These are phyloP conservation scores for Dissophora globulifera DNA, from an alignment of 192 early-diverging fungal genomes.

Conservation along the genomic window DNA sequence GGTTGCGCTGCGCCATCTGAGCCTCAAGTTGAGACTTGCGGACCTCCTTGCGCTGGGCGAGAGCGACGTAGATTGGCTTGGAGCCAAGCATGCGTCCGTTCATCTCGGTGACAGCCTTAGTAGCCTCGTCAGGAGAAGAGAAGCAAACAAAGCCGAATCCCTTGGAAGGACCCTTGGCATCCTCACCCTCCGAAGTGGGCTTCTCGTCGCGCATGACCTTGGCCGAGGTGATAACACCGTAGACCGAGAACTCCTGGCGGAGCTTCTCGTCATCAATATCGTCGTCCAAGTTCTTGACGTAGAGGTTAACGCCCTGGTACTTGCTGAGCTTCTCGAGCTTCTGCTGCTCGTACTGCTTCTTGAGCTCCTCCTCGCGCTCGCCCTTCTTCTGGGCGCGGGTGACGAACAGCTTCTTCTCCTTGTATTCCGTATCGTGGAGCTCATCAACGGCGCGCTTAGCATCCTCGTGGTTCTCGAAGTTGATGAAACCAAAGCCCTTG, in stretches of 20 bases:
- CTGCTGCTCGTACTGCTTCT: constrained; percentile 94
- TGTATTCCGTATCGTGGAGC: constrained; percentile 92
- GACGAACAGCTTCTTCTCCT: constrained; percentile 94
- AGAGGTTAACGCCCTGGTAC: constrained; percentile 99
- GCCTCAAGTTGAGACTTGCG: constrained; percentile 96
- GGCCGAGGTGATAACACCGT: constrained; percentile 95
- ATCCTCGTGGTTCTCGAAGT: constrained; percentile 92
- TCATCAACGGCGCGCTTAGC: constrained; percentile 89
- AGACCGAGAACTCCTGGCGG: constrained; percentile 94
- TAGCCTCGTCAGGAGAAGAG: constrained; percentile 98
- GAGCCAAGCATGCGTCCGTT: constrained; percentile 93
- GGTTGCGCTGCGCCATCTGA: constrained; percentile 91
- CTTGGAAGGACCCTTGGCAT: constrained; percentile 71
- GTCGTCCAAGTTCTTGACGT: constrained; percentile 99
- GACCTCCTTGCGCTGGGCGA: constrained; percentile 98
- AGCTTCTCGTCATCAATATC: constrained; percentile 96
- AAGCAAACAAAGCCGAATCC: constrained; percentile 99
- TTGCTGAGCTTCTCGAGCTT: constrained; percentile 96
- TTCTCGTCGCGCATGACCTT: constrained; percentile 98
- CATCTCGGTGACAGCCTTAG: constrained; percentile 98
- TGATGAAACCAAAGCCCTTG: constrained; percentile 97
- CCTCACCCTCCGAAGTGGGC: constrained; percentile 49
- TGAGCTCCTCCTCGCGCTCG: constrained; percentile 97
- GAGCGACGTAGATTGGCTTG: constrained; percentile 98
- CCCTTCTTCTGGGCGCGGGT: constrained; percentile 98